Conservation (phyloP, 495 filamentous ascomycete genomes). For the Astrothelium subdiscretum region DNA sequence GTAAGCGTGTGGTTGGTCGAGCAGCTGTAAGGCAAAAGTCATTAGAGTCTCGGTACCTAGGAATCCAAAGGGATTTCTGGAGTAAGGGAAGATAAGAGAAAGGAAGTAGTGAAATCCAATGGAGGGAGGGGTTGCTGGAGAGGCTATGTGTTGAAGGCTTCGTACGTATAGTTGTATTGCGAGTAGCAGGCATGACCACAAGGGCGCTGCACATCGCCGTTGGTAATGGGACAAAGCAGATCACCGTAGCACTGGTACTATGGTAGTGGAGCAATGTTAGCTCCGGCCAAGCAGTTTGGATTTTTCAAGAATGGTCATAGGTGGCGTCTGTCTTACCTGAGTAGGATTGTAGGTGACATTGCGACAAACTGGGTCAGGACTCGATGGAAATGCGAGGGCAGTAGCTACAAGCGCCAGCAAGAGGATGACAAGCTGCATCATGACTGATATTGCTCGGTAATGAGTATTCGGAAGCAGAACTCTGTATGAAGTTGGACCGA, state of each 20-base stretch:
- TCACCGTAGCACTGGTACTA: constrained; percentile 5
- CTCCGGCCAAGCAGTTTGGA: too few relatives aligned
- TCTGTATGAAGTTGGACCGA: not conserved
- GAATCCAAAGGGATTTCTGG: not conserved
- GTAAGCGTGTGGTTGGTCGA: not conserved
- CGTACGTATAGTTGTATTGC: constrained; percentile 1
- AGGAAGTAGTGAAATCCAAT: not conserved
- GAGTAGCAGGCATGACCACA: constrained; percentile 6
- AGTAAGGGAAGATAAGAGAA: not conserved
- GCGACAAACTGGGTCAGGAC: not conserved
- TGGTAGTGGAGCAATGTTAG: not conserved
- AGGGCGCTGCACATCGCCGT: not conserved
- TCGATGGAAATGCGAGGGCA: not conserved
- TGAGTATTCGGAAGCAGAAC: not conserved
- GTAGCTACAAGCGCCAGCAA: not conserved
- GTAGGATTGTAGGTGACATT: not conserved
- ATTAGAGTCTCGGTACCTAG: too few relatives aligned
- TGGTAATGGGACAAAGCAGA: constrained; percentile 1
- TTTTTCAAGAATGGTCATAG: too few relatives aligned
- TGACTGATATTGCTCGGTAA: not conserved
- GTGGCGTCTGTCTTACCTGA: not conserved
- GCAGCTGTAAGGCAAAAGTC: not conserved
- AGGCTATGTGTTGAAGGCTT: not conserved
- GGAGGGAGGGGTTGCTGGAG: not conserved
- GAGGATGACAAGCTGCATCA: not conserved